A percentile compares a stretch with the other conserved stretches of the same genome.
Evolutionary conservation across 2,329 filamentous ascomycete genomes (phyloP).

Genomic region (Corniculantispora saksenae): DNA sequence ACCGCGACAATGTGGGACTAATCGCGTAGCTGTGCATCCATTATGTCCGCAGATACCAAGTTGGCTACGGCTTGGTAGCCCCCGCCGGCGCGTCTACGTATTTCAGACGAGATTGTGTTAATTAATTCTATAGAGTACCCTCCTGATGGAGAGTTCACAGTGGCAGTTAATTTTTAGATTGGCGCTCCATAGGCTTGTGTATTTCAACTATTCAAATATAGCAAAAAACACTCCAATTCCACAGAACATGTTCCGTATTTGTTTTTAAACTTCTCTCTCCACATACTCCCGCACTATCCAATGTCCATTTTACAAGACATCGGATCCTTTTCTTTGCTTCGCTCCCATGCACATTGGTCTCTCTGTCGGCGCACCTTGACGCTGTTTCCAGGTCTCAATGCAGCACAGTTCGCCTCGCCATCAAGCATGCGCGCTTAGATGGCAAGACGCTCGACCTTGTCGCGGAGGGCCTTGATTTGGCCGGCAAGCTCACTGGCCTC

Average conservation of each 20-base stretch:
- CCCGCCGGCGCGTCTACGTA: too few relatives aligned
- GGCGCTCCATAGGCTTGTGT: neutral
- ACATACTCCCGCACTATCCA: neutral
- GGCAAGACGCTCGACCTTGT: constrained; percentile 93
- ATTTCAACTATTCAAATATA: constrained; percentile 6
- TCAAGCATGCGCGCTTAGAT: constrained; percentile 61
- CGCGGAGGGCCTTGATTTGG: constrained; percentile 86
- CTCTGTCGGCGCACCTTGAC: neutral
- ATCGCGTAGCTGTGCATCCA: too few relatives aligned
- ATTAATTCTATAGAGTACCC: too few relatives aligned
- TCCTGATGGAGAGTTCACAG: too few relatives aligned
- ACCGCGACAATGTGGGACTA: too few relatives aligned
- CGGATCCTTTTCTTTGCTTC: neutral
- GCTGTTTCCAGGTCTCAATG: neutral
- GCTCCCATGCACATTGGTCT: neutral
- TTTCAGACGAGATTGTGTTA: too few relatives aligned
- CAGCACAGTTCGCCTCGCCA: neutral
- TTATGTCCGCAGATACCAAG: too few relatives aligned
- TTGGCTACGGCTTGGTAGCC: too few relatives aligned
- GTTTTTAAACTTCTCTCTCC: neutral
- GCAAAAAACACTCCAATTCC: neutral
- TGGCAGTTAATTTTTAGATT: neutral
- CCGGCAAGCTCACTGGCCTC: constrained; percentile 83
- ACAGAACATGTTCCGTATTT: neutral
- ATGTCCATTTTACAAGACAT: constrained; percentile 14